Base-by-base conservation (phyloP, 2,329 filamentous ascomycete species). In the Mycocentrospora acerina region DNA sequence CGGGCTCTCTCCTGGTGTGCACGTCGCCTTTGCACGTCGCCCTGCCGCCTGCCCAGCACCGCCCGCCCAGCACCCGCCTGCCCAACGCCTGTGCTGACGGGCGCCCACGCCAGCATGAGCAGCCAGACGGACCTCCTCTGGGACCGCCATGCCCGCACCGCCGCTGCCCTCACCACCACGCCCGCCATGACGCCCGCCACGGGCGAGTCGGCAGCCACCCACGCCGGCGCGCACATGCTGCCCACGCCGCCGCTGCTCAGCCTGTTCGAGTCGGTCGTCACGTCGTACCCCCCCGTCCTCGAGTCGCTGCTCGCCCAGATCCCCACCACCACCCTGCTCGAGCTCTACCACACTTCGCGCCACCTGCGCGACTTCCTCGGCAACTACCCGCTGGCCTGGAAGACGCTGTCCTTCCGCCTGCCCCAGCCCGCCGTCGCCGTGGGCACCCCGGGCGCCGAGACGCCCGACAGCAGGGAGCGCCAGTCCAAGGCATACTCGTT, bases 381-480 rank as follows among this genome's bases (percentile, higher is more conserved):
- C 42, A 63, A 60, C n/a, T 81, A 80, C 57, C 79, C 79, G 25
- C 75, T 78, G 32, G 78, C 79, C 67, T 82, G 79, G 78, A 76
- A 73, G 57, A 75, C 77, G 42, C 70, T 81, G 18, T 81, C 79
- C 10, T 82, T 81, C 60, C 75, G 79, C 26, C 64, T 81, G 40
- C 68, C 68, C 19, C 65, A 68, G 54, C 67, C 67, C 35, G 61
- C 67, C 10, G 56, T 61, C 29, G 46, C 56, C 13, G 55, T 67
- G 12, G 62, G 59, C 37, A 62, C 65, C 19, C 63, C 67, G 9
- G 68, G 65, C 46, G 66, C 63, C 34, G 67, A 71, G 47, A 67
- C 65, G 28, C 64, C 66, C 12, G 68, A 71, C 35, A 51, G 44
- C 40, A 42, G 65, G 33, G 65, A 69, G 39, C 73, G 76, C 29